These are phyloP conservation scores for Licmophora abbreviata DNA, from an alignment of 108 stramenopile species.

Conservation along the genomic window DNA sequence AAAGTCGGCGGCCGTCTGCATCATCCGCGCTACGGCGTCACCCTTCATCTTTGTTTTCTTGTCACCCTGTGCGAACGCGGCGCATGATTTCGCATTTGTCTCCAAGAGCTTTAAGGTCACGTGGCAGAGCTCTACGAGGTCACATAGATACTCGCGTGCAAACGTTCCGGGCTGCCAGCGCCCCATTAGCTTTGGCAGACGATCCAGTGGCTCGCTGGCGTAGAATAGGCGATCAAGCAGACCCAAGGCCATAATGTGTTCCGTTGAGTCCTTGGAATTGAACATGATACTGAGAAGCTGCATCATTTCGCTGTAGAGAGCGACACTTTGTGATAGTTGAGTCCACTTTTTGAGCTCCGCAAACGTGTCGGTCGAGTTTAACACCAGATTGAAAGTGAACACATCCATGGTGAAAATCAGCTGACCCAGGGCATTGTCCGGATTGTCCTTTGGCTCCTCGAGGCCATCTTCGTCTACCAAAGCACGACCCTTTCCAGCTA, in stretches of 20 bases:
- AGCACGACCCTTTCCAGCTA: slow-evolving; percentile 12
- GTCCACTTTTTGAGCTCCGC: slow-evolving; percentile 53
- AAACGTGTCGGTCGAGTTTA: slow-evolving; percentile 63
- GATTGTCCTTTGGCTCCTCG: neutral
- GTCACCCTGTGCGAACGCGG: slow-evolving; percentile 6
- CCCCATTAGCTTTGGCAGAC: slow-evolving; percentile 56
- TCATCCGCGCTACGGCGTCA: slow-evolving; percentile 54
- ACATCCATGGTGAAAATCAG: slow-evolving; percentile 89
- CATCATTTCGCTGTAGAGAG: slow-evolving; percentile 77
- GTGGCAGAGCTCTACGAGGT: slow-evolving; percentile 69
- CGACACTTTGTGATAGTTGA: slow-evolving; percentile 58
- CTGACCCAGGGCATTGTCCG: slow-evolving; percentile 23
- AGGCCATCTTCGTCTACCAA: too few species aligned
- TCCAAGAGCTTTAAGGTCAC: slow-evolving; percentile 74
- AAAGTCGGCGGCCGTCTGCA: slow-evolving; percentile 58
- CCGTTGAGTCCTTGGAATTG: slow-evolving; percentile 61
- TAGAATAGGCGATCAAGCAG: slow-evolving; percentile 81
- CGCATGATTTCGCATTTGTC: slow-evolving; percentile 26
- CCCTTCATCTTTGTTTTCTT: slow-evolving; percentile 33
- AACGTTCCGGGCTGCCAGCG: slow-evolving; percentile 65
- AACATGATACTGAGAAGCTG: slow-evolving; percentile 68
- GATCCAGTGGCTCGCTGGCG: slow-evolving; percentile 65
- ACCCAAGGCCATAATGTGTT: slow-evolving; percentile 77
- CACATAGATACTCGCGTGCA: slow-evolving; percentile 75
- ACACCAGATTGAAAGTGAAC: slow-evolving; percentile 85